phyloP scores from a whole-genome alignment of 371 early-diverging fungal genomes.

The Mortierella sp. region DNA sequence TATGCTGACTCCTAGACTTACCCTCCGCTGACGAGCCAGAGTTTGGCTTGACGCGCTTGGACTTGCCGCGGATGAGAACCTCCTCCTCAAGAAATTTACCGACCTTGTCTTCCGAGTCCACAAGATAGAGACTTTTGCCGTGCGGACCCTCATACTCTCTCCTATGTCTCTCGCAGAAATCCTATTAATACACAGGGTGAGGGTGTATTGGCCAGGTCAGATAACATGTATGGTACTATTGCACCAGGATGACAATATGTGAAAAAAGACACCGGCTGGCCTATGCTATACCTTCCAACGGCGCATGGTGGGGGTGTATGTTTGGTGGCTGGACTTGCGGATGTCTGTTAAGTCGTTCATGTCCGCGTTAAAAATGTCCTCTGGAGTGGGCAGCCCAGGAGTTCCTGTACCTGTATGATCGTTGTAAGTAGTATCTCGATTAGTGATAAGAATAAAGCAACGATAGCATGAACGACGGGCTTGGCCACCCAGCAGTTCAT shows the following conservation, averaged over 20 bases:
- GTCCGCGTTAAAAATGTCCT: not conserved
- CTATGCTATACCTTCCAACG: not conserved
- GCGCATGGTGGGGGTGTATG: not conserved
- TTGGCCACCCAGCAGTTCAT: not conserved
- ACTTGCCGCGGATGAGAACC: not conserved
- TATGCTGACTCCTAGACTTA: not conserved
- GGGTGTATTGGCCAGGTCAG: not conserved
- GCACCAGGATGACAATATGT: too few relatives aligned
- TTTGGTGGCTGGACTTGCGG: not conserved
- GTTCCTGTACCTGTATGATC: not conserved
- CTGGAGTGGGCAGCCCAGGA: not conserved
- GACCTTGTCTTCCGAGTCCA: not conserved
- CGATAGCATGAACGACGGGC: not conserved
- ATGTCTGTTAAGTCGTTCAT: not conserved
- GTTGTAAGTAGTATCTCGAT: not conserved
- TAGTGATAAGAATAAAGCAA: not conserved
- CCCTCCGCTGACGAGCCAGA: not conserved
- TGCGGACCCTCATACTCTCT: not conserved
- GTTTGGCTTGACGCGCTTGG: not conserved
- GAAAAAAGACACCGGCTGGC: not conserved
- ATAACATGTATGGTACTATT: not conserved
- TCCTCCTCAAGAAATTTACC: not conserved
- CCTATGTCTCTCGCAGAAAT: not conserved
- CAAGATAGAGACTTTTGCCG: not conserved
- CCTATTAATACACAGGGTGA: not conserved